These are phyloP conservation scores for Neohortaea acidophila DNA, from an alignment of 495 filamentous ascomycete species.

Conservation along the genomic window DNA sequence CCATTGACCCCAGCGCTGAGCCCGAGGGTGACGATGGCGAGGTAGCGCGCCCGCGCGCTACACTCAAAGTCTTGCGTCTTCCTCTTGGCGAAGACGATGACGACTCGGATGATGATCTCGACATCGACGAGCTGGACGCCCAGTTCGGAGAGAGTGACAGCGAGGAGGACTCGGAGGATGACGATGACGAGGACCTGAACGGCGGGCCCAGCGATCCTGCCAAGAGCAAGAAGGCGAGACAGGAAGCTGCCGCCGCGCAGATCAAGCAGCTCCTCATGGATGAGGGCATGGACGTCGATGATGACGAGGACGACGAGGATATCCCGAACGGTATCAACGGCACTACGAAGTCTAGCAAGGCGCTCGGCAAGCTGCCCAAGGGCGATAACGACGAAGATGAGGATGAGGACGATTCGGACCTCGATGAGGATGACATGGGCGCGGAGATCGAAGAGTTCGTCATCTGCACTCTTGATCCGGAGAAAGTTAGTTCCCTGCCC, in stretches of 20 bases:
- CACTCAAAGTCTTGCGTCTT: constrained; percentile 73
- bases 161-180: constrained; percentile 38
- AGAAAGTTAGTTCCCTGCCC: constrained; percentile 40
- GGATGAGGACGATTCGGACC: constrained; percentile 34
- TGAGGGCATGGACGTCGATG: constrained; percentile 35
- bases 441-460: constrained; percentile 71
- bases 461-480: constrained; percentile 82
- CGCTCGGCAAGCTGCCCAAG: constrained; percentile 59
- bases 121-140: constrained; percentile 43
- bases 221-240: constrained; percentile 70
- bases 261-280: constrained; percentile 25
- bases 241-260: constrained; percentile 42
- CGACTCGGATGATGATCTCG: constrained; percentile 33
- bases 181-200: constrained; percentile 54
- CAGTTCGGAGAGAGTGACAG: constrained; percentile 49
- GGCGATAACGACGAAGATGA: constrained; percentile 45
- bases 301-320: constrained; percentile 40
- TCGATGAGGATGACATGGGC: constrained; percentile 41
- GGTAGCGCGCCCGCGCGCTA: constrained; percentile 52
- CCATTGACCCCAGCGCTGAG: constrained; percentile 73
- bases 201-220: constrained; percentile 82
- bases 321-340: constrained; percentile 46
- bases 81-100: constrained; percentile 29
- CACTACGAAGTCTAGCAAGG: constrained; percentile 44
- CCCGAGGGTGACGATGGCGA: constrained; percentile 46